Base-by-base conservation (phyloP, 352 stramenopile genomes). In the Phytophthora tentaculata region DNA sequence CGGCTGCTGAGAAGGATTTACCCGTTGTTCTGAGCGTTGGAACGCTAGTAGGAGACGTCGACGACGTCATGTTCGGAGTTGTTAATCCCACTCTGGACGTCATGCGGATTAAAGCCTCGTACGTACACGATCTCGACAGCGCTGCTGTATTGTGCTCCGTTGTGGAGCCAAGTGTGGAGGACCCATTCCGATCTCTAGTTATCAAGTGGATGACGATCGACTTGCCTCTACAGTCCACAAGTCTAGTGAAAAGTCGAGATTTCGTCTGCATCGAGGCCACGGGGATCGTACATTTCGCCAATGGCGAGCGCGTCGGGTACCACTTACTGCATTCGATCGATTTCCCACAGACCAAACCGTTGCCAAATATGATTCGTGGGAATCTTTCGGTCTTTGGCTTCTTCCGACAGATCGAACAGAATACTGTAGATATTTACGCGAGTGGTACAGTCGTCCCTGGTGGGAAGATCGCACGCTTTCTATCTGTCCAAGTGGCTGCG, bases 21-120 rank as follows among this genome's bases (percentile, higher is more conserved):
- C 65, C 58, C 0, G 59, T 67, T 5, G 55, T 79, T 48, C 50
- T 74, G n/a, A 67, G 54, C n/a, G 67, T 77, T 10, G 73, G 73
- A 19, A 73, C 55, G 0, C 39, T 80, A 37, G 54, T 61, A 2
- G 73, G 69, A 5, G 51, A 73, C 13, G n/a, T 81, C 20, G 54
- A 81, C 39, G 74, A 81, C 29, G 26, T 79, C 22, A 78, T 81
- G 71, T 71, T 76, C 44, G 73, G 70, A 8, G 56, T 76, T 4
- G 55, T 74, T 23, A 80, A 72, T 43, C 68, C 64, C 5, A 77
- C 68, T 5, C 53, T 69, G 17, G 69, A 74, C 29, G 61, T 64
- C 35, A 77, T 80, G 69, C 63, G 60, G 5, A 68, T 80, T 48
- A 80, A 80, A 16, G 57, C 68, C 9, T 68, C 52, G 20, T 69